Conservation (phyloP, 495 filamentous ascomycete genomes). For the Parathielavia appendiculata region DNA sequence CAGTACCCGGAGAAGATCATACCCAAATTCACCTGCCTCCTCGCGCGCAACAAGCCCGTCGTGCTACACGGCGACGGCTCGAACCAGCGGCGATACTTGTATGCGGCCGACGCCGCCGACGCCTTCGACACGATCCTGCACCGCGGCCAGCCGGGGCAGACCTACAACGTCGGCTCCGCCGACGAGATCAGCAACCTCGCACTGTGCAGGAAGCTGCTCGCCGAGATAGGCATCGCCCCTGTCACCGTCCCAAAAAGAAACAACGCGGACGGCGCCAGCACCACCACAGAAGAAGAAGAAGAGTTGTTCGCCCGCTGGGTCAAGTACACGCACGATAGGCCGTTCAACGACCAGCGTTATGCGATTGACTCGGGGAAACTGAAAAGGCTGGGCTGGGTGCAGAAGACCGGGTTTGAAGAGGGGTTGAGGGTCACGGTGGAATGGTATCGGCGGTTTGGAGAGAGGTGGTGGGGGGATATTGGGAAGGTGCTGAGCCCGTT, state of each 20-base stretch:
- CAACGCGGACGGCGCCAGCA: background rate
- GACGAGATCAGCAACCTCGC: conserved; percentile 62
- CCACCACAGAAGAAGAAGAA: conserved; percentile 23
- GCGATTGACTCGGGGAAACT: conserved; percentile 64
- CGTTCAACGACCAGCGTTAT: conserved; percentile 69
- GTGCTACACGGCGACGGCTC: conserved; percentile 66
- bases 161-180: conserved; percentile 67
- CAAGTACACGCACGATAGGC: conserved; percentile 61
- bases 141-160: conserved; percentile 58
- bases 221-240: conserved; percentile 39
- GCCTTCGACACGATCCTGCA: conserved; percentile 74
- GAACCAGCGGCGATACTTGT: conserved; percentile 63
- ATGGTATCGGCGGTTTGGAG: conserved; percentile 61
- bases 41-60: conserved; percentile 53
- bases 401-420: conserved; percentile 54
- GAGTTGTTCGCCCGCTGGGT: conserved; percentile 46
- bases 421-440: conserved; percentile 61
- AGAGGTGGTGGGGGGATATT: conserved; percentile 71
- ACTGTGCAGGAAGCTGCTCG: conserved; percentile 55
- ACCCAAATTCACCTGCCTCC: conserved; percentile 63
- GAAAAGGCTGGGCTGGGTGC: conserved; percentile 59
- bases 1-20: conserved; percentile 80
- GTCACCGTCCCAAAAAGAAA: background rate
- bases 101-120: conserved; percentile 67
- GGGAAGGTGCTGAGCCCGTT: conserved; percentile 56